phyloP scores from a whole-genome alignment of 192 early-diverging fungal species.

The Umbelopsis sp. region DNA sequence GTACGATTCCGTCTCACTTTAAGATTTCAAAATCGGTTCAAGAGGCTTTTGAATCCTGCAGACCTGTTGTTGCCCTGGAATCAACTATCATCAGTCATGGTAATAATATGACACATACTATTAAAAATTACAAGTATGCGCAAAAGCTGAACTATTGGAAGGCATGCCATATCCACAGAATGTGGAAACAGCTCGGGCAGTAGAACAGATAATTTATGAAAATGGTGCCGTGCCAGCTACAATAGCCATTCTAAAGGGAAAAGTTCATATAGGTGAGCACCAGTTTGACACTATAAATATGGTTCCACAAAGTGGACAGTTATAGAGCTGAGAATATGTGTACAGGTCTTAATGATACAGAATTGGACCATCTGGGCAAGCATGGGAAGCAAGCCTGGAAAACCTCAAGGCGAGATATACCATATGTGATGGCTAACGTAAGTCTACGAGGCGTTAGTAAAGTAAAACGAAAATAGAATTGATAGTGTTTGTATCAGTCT shows the following conservation, averaged over 20 bases:
- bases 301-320: not conserved
- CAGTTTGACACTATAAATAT: not conserved
- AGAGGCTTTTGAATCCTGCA: slow-evolving; percentile 58
- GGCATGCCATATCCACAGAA: slow-evolving; percentile 95
- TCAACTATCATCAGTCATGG: slow-evolving; percentile 96
- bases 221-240: slow-evolving; percentile 85
- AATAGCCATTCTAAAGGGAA: slow-evolving; percentile 87
- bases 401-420: slow-evolving; percentile 84
- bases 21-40: slow-evolving; percentile 37
- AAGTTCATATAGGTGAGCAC: slow-evolving; percentile 70
- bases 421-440: slow-evolving; percentile 72
- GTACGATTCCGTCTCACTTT: not conserved
- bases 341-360: slow-evolving; percentile 60
- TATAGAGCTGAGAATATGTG: not conserved
- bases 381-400: slow-evolving; percentile 69
- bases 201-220: slow-evolving; percentile 76
- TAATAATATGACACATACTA: not conserved
- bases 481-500: slow-evolving; percentile 34
- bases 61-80: slow-evolving; percentile 89
- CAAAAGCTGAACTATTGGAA: not conserved
- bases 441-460: not conserved
- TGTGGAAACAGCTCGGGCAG: slow-evolving; percentile 77
- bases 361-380: slow-evolving; percentile 66
- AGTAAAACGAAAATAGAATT: not conserved
- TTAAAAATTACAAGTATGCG: not conserved